Base-by-base conservation (phyloP, 495 filamentous ascomycete species). In the Physcia stellaris region DNA sequence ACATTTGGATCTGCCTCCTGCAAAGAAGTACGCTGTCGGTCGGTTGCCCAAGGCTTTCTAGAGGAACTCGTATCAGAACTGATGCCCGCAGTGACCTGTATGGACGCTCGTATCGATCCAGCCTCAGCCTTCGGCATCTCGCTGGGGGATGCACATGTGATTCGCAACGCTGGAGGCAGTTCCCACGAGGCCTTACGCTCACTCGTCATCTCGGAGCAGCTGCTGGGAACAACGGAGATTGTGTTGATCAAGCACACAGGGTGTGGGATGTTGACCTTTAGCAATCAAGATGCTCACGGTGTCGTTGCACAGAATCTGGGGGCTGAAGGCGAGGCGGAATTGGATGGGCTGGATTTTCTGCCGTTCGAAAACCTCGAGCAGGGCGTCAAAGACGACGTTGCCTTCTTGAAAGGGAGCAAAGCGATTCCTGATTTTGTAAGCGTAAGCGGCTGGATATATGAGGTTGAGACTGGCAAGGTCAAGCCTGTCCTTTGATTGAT, bases 221-320 rank as follows among this genome's bases (percentile, higher is more conserved):
- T 87, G 4, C 70, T 92, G 6, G 80, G 77, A n/a, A 94, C 84
- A 0, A 65, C 62, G 0, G 83, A 86, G 50, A 74, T 92, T 23
- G 47, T 88, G 20, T 47, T 92, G 16, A 61, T 92, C 41, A 87
- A 93, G 58, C 82, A 92, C 51, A 67, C 60, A 20, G 79, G 76
- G 4, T 92, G 84, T 48, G 83, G 84, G 20, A 90, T 90, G 85
- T 49, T 86, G 28, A 84, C 74, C 0, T 92, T 88, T 48, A 66
- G 64, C 4, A 83, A 87, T 41, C 66, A 69, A 39, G 73, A 72
- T 39, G 71, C 79, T 12, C 65, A 68, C 3, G 51, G 22, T 1
- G 48, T 76, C 24, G 71, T 88, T 6, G 59, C 62, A 51, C 50
- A 71, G 55, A 75, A 79, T 18, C 59, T 78, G 1, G 62, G 67